phyloP scores from a whole-genome alignment of 208 protist species.

The Crithidia expoeki region DNA sequence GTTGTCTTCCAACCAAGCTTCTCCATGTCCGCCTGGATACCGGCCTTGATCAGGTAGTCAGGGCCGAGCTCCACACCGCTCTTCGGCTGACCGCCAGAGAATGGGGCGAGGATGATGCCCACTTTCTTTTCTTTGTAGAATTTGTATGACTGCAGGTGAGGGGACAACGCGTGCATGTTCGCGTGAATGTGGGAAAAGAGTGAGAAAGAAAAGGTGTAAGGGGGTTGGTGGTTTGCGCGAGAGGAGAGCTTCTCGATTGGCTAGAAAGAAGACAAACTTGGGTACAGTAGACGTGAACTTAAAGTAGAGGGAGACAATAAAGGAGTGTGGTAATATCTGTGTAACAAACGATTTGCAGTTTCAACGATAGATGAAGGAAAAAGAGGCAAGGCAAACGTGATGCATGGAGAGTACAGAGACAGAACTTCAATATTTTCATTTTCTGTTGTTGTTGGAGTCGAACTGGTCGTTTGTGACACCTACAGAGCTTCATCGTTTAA shows the following conservation, averaged over 20 bases:
- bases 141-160: conserved; percentile 42
- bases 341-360: not conserved
- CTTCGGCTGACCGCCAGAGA: conserved; percentile 50
- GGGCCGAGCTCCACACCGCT: conserved; percentile 53
- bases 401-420: too few species aligned
- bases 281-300: not conserved
- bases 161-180: conserved; percentile 3
- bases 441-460: too few species aligned
- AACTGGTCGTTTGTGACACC: too few species aligned
- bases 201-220: conserved; percentile 23
- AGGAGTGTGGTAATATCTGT: conserved; percentile 1
- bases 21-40: conserved; percentile 46
- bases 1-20: conserved; percentile 45
- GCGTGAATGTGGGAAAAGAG: not conserved
- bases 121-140: conserved; percentile 50
- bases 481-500: too few species aligned
- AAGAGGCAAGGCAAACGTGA: not conserved
- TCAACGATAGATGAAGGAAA: not conserved
- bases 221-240: not conserved
- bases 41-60: conserved; percentile 43
- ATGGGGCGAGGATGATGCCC: conserved; percentile 52
- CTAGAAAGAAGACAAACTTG: not conserved
- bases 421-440: too few species aligned
- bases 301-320: conserved; percentile 1
- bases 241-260: not conserved